Evolutionary conservation across 768 basidiomycete species (phyloP).

Genomic region (Russula sp.): DNA sequence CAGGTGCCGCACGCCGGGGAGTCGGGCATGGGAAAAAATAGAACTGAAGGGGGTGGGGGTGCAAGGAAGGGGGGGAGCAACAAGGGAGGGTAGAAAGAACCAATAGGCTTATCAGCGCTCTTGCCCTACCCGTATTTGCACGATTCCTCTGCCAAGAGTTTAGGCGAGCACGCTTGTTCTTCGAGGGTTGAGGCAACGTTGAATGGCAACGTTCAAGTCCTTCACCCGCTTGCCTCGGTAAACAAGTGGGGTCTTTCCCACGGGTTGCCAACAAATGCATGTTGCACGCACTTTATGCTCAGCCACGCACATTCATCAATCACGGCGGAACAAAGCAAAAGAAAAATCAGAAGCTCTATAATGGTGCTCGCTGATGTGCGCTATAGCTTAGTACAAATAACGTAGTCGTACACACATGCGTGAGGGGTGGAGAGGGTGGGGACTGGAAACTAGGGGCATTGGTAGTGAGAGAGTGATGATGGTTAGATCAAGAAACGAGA

Average conservation of each 20-base stretch:
- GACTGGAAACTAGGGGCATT: neutral
- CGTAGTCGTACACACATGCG: constrained; percentile 20
- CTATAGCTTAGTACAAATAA: constrained; percentile 23
- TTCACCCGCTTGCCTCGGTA: neutral
- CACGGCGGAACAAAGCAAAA: neutral
- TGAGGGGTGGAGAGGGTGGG: constrained; percentile 5
- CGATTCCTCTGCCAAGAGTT: neutral
- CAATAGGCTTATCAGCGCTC: constrained; percentile 5
- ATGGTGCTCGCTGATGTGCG: constrained; percentile 14
- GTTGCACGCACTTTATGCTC: neutral
- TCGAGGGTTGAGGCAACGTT: neutral
- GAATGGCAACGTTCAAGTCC: neutral
- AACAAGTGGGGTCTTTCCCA: constrained; percentile 8
- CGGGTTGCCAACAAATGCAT: neutral
- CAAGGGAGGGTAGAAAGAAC: neutral
- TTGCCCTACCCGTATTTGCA: neutral
- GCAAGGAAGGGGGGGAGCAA: neutral
- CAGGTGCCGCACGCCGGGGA: neutral
- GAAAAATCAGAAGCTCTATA: constrained; percentile 17
- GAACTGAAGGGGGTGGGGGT: neutral
- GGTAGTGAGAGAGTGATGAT: constrained; percentile 18
- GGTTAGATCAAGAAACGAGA: constrained; percentile 17
- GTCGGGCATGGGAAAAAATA: constrained; percentile 9
- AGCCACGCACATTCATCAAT: neutral
- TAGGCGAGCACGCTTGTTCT: neutral